Percentiles rank a stretch among this genome's conserved stretches.
These are phyloP conservation scores for Tephrocybe sp. DNA, from an alignment of 768 basidiomycete species.

Conservation along the genomic window DNA sequence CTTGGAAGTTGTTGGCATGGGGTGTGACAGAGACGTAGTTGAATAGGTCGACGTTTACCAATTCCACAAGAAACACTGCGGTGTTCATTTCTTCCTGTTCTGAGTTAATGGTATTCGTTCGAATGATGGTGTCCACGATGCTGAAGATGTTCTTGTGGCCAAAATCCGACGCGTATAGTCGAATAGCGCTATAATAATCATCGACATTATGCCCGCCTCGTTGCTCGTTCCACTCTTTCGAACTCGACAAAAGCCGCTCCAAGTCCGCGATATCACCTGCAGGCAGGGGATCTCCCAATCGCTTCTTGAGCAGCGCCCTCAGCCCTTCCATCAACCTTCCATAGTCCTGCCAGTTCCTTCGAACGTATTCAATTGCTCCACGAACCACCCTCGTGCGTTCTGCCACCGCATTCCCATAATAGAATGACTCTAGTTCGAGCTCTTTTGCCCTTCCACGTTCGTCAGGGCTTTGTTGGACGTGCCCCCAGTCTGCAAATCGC, in stretches of 20 bases:
- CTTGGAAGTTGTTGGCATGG: slow-evolving; percentile 14
- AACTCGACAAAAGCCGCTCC: slow-evolving; percentile 11
- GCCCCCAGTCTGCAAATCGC: slow-evolving; percentile 15
- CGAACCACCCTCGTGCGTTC: slow-evolving; percentile 16
- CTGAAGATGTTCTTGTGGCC: slow-evolving; percentile 22
- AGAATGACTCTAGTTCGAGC: slow-evolving; percentile 11
- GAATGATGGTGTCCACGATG: slow-evolving; percentile 19
- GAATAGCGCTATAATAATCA: slow-evolving; percentile 14
- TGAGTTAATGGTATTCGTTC: slow-evolving; percentile 9
- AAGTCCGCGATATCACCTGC: background rate
- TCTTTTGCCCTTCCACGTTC: background rate
- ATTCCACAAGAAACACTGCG: slow-evolving; percentile 23
- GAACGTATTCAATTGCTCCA: slow-evolving; percentile 17
- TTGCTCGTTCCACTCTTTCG: slow-evolving; percentile 18
- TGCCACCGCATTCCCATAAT: slow-evolving; percentile 17
- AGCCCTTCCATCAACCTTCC: slow-evolving; percentile 17
- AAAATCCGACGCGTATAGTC: slow-evolving; percentile 19
- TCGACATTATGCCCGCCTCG: background rate
- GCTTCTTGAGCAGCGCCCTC: slow-evolving; percentile 5
- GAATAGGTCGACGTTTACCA: slow-evolving; percentile 24
- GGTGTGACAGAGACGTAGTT: slow-evolving; percentile 17
- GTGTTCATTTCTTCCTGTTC: slow-evolving; percentile 13
- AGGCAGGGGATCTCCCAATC: slow-evolving; percentile 4
- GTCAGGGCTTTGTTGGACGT: background rate
- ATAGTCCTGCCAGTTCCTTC: slow-evolving; percentile 20